Conservation (phyloP, 805 yeast genomes). For the Groenewaldozyma salmanticensis region DNA sequence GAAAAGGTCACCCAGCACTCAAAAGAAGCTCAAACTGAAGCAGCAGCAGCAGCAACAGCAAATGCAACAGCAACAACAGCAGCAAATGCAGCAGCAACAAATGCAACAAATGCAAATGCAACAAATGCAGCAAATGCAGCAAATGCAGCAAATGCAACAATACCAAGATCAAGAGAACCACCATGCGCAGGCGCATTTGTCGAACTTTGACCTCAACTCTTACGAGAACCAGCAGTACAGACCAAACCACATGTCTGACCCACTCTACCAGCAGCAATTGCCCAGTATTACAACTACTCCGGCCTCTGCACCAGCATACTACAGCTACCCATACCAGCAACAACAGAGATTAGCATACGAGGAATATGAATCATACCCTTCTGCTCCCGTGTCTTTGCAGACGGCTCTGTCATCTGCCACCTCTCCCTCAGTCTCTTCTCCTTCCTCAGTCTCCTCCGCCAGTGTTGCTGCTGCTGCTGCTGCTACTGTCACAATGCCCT, state of each 20-base stretch:
- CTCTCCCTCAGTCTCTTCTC: background rate
- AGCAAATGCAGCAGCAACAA: no score
- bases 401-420: background rate
- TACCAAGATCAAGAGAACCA: no score
- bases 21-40: constrained; percentile 1
- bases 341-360: background rate
- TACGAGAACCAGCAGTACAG: no score
- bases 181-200: no score
- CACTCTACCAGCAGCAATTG: background rate
- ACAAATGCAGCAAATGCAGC: no score
- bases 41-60: no score
- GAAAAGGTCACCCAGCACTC: background rate
- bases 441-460: background rate
- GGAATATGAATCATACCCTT: background rate
- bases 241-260: no score
- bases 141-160: no score
- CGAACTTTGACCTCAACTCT: no score
- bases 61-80: no score
- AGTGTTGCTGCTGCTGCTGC: background rate
- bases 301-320: background rate
- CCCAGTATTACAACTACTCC: background rate
- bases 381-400: background rate
- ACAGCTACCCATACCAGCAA: background rate
- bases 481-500: background rate
- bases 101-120: no score